These are phyloP conservation scores for Blastocystis sp. DNA, from an alignment of 352 stramenopile genomes.

Conservation along the genomic window DNA sequence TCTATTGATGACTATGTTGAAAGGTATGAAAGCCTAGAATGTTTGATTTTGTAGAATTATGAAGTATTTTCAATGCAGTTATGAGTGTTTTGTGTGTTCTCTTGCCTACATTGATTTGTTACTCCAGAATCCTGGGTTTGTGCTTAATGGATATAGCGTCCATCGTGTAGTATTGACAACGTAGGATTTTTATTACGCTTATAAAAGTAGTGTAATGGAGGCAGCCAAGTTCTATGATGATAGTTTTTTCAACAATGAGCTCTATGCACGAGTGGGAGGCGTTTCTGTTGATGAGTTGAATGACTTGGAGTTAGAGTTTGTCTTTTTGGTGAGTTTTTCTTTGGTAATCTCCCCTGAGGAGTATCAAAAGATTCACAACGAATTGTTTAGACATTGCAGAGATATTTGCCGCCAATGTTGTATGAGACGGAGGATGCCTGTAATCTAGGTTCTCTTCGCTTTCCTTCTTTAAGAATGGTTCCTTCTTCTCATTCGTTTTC, in stretches of 20 bases:
- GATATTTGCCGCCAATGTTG: background rate
- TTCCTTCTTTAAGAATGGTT: conserved; percentile 1
- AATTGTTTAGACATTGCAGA: conserved; percentile 15
- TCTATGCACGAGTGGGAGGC: conserved; percentile 12
- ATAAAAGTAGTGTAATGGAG: background rate
- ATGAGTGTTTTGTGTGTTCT: background rate
- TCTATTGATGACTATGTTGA: conserved; percentile 38
- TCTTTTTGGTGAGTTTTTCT: background rate
- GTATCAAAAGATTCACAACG: background rate
- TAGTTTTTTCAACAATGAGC: background rate
- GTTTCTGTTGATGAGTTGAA: background rate
- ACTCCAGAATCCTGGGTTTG: conserved; percentile 13
- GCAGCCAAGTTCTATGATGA: conserved; percentile 33
- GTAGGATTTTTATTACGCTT: background rate
- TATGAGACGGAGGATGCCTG: background rate
- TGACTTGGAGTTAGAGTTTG: conserved; percentile 1
- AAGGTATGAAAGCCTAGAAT: background rate
- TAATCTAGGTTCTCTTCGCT: background rate
- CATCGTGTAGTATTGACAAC: conserved; percentile 42
- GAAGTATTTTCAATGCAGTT: conserved; percentile 44
- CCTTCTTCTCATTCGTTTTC: background rate
- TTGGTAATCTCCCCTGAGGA: background rate
- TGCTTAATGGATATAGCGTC: background rate
- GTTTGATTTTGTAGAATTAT: background rate
- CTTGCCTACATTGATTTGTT: conserved; percentile 51